These are phyloP conservation scores for Talaromyces adpressus DNA, from an alignment of 495 filamentous ascomycete genomes.

Conservation along the genomic window DNA sequence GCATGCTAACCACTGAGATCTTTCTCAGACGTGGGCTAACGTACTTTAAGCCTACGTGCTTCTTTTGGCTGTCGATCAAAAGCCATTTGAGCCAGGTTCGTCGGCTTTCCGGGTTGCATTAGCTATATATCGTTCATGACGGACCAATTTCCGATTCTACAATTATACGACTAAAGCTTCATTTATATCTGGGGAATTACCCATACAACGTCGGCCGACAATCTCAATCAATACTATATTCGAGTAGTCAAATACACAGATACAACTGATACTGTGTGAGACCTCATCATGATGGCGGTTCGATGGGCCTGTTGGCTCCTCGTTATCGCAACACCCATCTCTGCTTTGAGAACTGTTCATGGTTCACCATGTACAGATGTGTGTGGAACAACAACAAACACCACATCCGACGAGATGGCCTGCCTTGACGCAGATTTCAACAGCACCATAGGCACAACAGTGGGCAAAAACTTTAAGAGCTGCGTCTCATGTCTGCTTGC, in stretches of 20 bases:
- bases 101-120: not conserved
- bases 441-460: conserved; percentile 19
- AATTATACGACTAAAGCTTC: not conserved
- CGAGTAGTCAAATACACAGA: not conserved
- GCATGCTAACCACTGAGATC: not conserved
- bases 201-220: not conserved
- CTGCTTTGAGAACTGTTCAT: conserved; percentile 28
- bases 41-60: not conserved
- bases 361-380: conserved; percentile 47
- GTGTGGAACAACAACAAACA: conserved; percentile 40
- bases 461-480: conserved; percentile 45
- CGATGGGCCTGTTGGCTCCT: not conserved
- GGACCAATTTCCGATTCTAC: not conserved
- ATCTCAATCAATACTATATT: not conserved
- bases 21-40: not conserved
- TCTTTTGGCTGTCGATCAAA: not conserved
- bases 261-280: not conserved
- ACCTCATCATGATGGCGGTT: conserved; percentile 3
- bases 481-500: conserved; percentile 53
- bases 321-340: conserved; percentile 13
- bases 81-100: not conserved
- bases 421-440: conserved; percentile 45
- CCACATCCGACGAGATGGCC: conserved; percentile 42
- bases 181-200: not conserved
- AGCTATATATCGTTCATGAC: not conserved